Percentiles rank a stretch among this genome's conserved stretches.
Evolutionary conservation across 768 basidiomycete genomes (phyloP).

Genomic region (Psilocybe subaeruginosa): DNA sequence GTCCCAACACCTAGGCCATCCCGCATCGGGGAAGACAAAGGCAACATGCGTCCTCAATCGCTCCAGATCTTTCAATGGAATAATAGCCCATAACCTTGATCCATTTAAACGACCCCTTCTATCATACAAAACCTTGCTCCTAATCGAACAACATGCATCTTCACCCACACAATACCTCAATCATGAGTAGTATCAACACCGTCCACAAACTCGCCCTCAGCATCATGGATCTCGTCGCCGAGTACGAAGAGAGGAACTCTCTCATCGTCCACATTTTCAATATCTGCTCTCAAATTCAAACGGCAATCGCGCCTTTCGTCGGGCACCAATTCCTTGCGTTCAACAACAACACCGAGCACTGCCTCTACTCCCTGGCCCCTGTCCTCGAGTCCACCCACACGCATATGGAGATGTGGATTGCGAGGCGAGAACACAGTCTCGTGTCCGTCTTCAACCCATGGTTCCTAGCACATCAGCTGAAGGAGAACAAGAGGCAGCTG

Average conservation of each 20-base stretch:
- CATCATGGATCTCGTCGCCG: conserved; percentile 1
- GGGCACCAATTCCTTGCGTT: neutral
- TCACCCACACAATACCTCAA: too few species aligned
- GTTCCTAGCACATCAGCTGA: neutral
- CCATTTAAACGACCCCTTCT: too few species aligned
- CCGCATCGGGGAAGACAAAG: too few species aligned
- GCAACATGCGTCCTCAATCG: too few species aligned
- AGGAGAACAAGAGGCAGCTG: neutral
- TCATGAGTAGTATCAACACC: too few species aligned
- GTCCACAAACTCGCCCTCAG: neutral
- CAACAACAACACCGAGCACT: neutral
- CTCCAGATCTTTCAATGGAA: too few species aligned
- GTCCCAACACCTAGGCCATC: too few species aligned
- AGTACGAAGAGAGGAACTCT: neutral
- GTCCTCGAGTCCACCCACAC: neutral
- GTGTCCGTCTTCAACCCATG: neutral
- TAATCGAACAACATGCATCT: too few species aligned
- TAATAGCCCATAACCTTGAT: too few species aligned
- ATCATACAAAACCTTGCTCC: too few species aligned
- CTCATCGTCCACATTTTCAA: neutral
- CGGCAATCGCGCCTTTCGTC: neutral
- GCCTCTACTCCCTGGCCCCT: neutral
- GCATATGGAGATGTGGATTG: neutral
- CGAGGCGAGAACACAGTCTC: neutral
- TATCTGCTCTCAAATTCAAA: neutral